These are phyloP conservation scores for Serendipita sp. DNA, from an alignment of 768 basidiomycete species.

Conservation along the genomic window DNA sequence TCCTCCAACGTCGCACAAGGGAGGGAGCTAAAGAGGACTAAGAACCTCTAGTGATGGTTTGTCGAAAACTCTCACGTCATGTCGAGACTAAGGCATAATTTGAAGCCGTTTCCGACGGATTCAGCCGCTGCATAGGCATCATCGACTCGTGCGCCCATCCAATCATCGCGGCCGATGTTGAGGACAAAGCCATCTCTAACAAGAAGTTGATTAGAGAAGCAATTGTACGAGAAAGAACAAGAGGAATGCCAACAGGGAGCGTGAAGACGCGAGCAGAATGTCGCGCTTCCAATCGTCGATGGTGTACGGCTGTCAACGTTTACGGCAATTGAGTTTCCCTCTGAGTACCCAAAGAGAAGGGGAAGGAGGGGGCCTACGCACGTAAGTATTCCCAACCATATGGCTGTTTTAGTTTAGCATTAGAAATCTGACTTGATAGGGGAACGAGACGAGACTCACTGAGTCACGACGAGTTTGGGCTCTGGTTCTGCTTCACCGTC, in stretches of 20 bases:
- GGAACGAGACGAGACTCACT: not conserved
- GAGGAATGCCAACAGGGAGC: not conserved
- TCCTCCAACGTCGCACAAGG: conserved; percentile 36
- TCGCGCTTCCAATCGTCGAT: conserved; percentile 26
- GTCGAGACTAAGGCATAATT: conserved; percentile 14
- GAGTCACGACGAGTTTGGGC: not conserved
- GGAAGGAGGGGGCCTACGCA: conserved; percentile 2
- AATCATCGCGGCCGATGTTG: conserved; percentile 49
- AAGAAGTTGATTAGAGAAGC: not conserved
- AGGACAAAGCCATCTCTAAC: conserved; percentile 26
- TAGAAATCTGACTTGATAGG: not conserved
- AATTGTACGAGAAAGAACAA: not conserved
- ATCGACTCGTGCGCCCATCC: conserved; percentile 45
- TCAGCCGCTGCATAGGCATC: conserved; percentile 35
- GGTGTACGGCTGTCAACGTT: conserved; percentile 30
- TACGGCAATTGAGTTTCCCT: not conserved
- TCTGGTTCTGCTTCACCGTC: not conserved
- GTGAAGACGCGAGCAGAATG: conserved; percentile 41
- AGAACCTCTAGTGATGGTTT: conserved; percentile 22
- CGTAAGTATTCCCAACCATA: conserved; percentile 46
- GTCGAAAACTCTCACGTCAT: conserved; percentile 31
- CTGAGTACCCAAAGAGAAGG: not conserved
- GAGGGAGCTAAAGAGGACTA: conserved; percentile 25
- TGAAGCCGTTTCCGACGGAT: conserved; percentile 3
- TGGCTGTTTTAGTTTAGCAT: conserved; percentile 6